Evolutionary conservation across 2,329 filamentous ascomycete genomes (phyloP), one percentile per base, ranked within the genome.

Genomic region (Xylariaceae sp.): DNA sequence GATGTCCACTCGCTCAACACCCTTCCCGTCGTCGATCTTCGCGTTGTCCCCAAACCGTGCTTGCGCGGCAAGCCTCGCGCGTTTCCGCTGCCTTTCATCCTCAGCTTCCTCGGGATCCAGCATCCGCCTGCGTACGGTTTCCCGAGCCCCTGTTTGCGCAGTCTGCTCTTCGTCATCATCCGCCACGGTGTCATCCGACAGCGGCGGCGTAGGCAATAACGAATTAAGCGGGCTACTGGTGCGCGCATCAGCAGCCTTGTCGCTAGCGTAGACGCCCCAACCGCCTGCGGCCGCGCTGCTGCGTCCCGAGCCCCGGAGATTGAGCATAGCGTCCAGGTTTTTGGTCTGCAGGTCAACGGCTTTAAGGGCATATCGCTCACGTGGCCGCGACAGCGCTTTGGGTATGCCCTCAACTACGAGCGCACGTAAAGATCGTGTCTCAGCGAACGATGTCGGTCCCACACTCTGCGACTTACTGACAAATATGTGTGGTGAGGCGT

Each of bases 401-500:
- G 90, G 89, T 7, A 96, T 84, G 1, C 88, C 88, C 57, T 91
- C 85, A 29, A 91, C 76, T 4, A 95, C 82, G 3, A 94, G 75
- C 37, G 80, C 83, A 51, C 86, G 82, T 22, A 94, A 72, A 61
- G 83, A 87, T 47, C 80, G 81, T 4, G 78, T 75, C 55, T 88
- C 85, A 10, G 73, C 72, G 0, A 70, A 63, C 2, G 71, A 67
- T 10, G 74, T 70, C 0, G 74, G 63, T 1, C 74, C 74, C 0
- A 70, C 68, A 19, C 73, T 68, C 54, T 78, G 74, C 5, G 77
- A 74, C 54, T 76, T 81, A 47, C 80, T 81, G 41, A 84, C 74
- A 68, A 89, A 95, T 42, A 95, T 75, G 58, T 85, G 85, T 0
- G 89, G 88, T 10, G 88, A 86, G 32, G 85, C 87, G 65, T 92